These are phyloP conservation scores for Tylopilus intermedius DNA, from an alignment of 768 basidiomycete species.

Conservation along the genomic window DNA sequence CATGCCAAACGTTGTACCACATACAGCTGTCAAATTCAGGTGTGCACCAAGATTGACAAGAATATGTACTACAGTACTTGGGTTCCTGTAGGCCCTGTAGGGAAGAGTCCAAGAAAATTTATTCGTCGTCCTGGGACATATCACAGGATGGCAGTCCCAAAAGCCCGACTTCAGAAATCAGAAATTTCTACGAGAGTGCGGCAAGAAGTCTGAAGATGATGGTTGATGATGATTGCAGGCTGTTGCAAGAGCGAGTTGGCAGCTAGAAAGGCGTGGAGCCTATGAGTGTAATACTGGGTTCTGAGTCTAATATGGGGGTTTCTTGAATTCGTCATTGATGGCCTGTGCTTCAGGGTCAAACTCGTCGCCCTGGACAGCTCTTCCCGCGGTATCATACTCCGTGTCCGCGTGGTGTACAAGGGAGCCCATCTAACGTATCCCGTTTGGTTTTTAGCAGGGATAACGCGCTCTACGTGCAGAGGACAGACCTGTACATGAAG, in stretches of 20 bases:
- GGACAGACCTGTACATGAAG: constrained; percentile 56
- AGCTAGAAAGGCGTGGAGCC: neutral
- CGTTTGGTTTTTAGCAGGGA: constrained; percentile 6
- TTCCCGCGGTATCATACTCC: constrained; percentile 57
- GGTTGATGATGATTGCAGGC: neutral
- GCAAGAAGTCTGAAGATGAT: neutral
- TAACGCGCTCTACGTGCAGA: neutral
- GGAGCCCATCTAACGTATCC: constrained; percentile 57
- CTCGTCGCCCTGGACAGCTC: constrained; percentile 38
- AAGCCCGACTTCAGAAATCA: neutral
- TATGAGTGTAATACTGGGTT: neutral
- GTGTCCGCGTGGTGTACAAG: constrained; percentile 46
- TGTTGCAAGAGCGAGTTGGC: neutral
- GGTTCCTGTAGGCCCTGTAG: neutral
- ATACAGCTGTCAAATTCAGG: neutral
- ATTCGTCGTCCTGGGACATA: neutral
- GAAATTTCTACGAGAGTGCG: neutral
- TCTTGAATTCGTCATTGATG: constrained; percentile 61
- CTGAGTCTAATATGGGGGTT: constrained; percentile 37
- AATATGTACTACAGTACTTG: neutral
- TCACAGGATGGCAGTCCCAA: neutral
- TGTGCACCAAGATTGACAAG: neutral
- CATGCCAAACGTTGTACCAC: neutral
- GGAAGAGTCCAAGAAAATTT: constrained; percentile 1
- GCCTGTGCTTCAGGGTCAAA: constrained; percentile 59